Evolutionary conservation across 176 grass and related monocot species (phyloP).

Genomic region (Coix lacrymajobi): DNA sequence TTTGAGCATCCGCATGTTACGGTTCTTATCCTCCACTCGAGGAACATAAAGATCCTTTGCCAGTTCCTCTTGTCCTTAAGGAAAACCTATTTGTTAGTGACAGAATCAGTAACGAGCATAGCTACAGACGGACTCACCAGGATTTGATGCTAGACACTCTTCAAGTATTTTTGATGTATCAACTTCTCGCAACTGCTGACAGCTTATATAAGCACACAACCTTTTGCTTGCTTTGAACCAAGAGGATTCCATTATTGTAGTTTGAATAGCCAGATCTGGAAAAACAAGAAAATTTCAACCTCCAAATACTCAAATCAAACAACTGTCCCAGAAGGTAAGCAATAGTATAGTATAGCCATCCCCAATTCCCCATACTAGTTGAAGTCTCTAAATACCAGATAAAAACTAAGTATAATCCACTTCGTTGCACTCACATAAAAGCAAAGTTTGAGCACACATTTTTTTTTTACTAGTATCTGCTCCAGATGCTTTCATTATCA

Average conservation of each 20-base stretch:
- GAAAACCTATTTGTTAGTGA: conserved; percentile 24
- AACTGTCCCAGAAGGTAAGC: neutral
- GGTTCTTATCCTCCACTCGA: conserved; percentile 89
- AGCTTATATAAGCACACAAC: conserved; percentile 91
- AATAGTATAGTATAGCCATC: neutral
- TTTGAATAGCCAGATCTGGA: conserved; percentile 76
- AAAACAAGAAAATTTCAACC: neutral
- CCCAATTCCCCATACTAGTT: neutral
- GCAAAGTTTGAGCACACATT: neutral
- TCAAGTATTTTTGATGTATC: conserved; percentile 78
- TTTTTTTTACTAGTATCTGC: neutral
- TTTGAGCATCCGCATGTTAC: conserved; percentile 90
- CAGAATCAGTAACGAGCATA: neutral
- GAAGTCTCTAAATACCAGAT: neutral
- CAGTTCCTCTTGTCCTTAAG: conserved; percentile 40
- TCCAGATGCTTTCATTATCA: neutral
- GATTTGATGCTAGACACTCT: conserved; percentile 36
- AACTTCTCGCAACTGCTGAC: conserved; percentile 60
- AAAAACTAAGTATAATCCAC: neutral
- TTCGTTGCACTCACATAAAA: neutral
- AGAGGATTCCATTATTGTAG: conserved; percentile 60
- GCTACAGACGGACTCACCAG: conserved; percentile 39
- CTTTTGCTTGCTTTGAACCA: conserved; percentile 71
- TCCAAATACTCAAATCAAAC: neutral
- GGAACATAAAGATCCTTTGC: conserved; percentile 84